A percentile compares a stretch with the other conserved stretches of the same genome.
phyloP scores from a whole-genome alignment of 1,284 basidiomycete species.

The Thelephora terrestris region DNA sequence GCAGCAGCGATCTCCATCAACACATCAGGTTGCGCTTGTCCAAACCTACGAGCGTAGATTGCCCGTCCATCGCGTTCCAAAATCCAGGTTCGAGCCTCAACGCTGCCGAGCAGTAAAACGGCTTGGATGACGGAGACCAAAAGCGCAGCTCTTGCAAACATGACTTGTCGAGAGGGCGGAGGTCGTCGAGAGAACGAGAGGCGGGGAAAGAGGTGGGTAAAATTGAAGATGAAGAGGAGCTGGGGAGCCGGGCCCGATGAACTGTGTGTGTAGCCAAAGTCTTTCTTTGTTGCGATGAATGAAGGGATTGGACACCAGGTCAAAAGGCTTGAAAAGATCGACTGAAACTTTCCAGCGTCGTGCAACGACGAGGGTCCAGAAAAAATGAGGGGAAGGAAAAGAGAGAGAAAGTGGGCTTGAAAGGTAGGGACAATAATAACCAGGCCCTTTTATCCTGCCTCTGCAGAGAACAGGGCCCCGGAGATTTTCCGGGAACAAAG shows the following conservation, averaged over 20 bases:
- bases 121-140: no score
- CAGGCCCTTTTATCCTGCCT: no score
- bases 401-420: no score
- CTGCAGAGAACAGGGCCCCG: no score
- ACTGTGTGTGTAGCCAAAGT: slow-evolving; percentile 9
- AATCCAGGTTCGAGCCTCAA: slow-evolving; percentile 29
- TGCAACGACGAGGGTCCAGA: no score
- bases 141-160: slow-evolving; percentile 14
- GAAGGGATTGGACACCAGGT: slow-evolving; percentile 14
- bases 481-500: no score
- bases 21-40: slow-evolving; percentile 40
- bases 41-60: slow-evolving; percentile 43
- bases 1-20: slow-evolving; percentile 35
- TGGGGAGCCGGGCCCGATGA: slow-evolving; percentile 14
- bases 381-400: no score
- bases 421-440: no score
- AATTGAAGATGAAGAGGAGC: slow-evolving; percentile 14
- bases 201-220: slow-evolving; percentile 25
- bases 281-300: neutral
- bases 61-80: slow-evolving; percentile 36
- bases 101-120: no score
- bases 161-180: slow-evolving; percentile 30
- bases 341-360: no score
- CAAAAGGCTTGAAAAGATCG: no score
- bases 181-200: slow-evolving; percentile 27